phyloP scores from a whole-genome alignment of 768 basidiomycete genomes.

The Kwoniella botswanensis region DNA sequence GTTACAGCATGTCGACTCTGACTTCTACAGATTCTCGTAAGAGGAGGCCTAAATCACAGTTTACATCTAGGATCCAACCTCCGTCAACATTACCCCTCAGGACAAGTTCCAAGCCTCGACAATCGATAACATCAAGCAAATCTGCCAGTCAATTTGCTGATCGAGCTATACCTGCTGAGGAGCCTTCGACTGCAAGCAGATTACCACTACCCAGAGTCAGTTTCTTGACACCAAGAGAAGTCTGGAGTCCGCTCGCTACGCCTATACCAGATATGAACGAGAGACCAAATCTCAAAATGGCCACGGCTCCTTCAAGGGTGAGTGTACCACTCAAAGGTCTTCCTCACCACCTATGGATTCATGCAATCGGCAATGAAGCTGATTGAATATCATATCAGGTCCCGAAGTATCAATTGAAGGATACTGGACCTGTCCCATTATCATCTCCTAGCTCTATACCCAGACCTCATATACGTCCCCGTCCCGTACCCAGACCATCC shows the following conservation, averaged over 20 bases:
- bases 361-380: background rate
- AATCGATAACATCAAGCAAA: background rate
- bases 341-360: no score
- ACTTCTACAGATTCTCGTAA: background rate
- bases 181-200: background rate
- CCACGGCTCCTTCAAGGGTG: background rate
- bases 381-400: slow-evolving; percentile 2
- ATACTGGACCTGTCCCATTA: slow-evolving; percentile 1
- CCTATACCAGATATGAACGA: slow-evolving; percentile 14
- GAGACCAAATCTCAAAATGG: background rate
- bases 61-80: slow-evolving; percentile 5
- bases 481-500: background rate
- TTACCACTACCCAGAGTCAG: slow-evolving; percentile 16
- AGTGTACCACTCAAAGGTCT: background rate
- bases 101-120: background rate
- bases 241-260: slow-evolving; percentile 23
- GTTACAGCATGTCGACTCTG: background rate
- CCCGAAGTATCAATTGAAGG: slow-evolving; percentile 16
- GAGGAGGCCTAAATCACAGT: background rate
- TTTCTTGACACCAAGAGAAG: slow-evolving; percentile 22
- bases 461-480: slow-evolving; percentile 4
- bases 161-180: no score
- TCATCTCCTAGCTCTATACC: background rate
- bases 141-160: background rate
- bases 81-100: slow-evolving; percentile 3